Base-by-base conservation (phyloP, 345 rosid genomes). In the Iberis pinnata region DNA sequence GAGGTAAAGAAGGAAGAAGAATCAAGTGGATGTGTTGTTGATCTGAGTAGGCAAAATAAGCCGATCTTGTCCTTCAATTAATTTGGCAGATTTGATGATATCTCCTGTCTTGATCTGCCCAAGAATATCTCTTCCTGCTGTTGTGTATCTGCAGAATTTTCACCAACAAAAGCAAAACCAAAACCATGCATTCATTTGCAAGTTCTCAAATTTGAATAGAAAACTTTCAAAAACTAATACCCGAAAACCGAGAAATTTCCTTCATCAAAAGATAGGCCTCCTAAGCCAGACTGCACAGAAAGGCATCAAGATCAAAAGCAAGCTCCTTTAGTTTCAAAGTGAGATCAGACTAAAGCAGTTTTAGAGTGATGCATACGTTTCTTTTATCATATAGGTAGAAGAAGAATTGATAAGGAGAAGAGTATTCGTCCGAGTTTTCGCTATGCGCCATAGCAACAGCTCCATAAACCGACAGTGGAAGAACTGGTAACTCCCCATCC, bases 201-300 rank as follows among this genome's bases (percentile, higher is more conserved):
- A 31, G 53, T 47, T 56, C 20, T 4, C 33, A 29, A 16, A 39
- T 1, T 4, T 29, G 6, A 36, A 7, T 19, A 19, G 7, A 20
- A 39, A 27, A 39, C 2, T 7, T 31, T 38, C 37, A 7, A 47
- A 49, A 18, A 39, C 16, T 39, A 27, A 38, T 82, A 84, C 98
- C 96, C 92, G 4, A 84, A 84, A 51, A 87, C 98, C 1, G 95
- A 84, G 77, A 90, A 90, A 44, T 90, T 87, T 12, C 95, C 95
- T 79, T 90, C 98, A 4, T 87, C 98, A 41, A 87, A 87, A 5
- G 96, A 90, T 69, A 90, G 74, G n/a, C 98, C 95, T 64, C 89
- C 98, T 50, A 90, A 72, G 67, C 96, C 92, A 37, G 98, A 69
- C 95, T 82, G 64, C 46, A 53, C 12, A 45, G 26, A 63, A 31